phyloP scores from a whole-genome alignment of 805 yeast genomes.

The Clavispora santaluciae region DNA sequence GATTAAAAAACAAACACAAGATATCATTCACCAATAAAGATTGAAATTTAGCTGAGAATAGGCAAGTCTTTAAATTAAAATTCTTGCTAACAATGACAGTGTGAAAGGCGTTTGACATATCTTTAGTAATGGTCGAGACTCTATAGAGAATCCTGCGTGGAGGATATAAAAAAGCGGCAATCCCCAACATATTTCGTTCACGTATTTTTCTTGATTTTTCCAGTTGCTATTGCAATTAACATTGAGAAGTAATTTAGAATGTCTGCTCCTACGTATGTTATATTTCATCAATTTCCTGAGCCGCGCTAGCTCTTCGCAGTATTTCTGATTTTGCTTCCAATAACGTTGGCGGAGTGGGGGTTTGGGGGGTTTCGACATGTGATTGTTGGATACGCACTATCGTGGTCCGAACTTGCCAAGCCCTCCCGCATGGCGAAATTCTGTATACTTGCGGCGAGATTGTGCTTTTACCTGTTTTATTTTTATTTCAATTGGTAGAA shows the following conservation, averaged over 20 bases:
- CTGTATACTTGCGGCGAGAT: too few relatives aligned
- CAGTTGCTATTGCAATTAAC: conserved; percentile 1
- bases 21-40: too few relatives aligned
- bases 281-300: not conserved
- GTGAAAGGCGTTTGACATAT: too few relatives aligned
- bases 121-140: not conserved
- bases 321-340: not conserved
- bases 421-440: too few relatives aligned
- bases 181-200: conserved; percentile 1
- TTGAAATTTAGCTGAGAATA: too few relatives aligned
- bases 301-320: not conserved
- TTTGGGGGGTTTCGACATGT: not conserved
- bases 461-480: too few relatives aligned
- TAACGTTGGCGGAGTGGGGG: not conserved
- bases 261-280: conserved; percentile 43
- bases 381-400: not conserved
- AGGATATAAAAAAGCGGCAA: conserved; percentile 2
- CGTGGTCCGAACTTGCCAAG: not conserved
- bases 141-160: not conserved
- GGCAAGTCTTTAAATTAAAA: too few relatives aligned
- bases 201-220: not conserved
- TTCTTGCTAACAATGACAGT: too few relatives aligned
- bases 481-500: not conserved
- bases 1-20: too few relatives aligned
- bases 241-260: conserved; percentile 10